These are phyloP conservation scores for Hylodesmum podocarpum DNA, from an alignment of 306 rosid genomes.

Conservation along the genomic window DNA sequence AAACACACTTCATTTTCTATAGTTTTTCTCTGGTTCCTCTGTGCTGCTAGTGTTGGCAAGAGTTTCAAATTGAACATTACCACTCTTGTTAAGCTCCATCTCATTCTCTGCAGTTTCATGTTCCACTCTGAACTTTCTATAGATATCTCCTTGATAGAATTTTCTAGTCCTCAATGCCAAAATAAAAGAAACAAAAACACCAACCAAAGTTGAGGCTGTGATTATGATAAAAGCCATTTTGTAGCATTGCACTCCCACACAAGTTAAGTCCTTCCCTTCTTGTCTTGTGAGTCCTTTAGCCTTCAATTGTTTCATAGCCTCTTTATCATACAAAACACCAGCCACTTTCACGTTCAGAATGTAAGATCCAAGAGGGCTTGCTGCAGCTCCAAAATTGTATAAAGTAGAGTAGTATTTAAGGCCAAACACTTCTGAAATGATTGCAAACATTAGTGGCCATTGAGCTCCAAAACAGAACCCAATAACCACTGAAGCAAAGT, in stretches of 20 bases:
- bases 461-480: slow-evolving; percentile 80
- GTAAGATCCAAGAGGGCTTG: slow-evolving; percentile 65
- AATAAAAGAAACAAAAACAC: slow-evolving; percentile 44
- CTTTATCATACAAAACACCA: slow-evolving; percentile 61
- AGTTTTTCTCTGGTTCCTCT: background rate
- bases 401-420: slow-evolving; percentile 73
- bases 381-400: slow-evolving; percentile 52
- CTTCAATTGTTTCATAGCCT: slow-evolving; percentile 50
- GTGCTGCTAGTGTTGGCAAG: background rate
- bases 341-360: slow-evolving; percentile 60
- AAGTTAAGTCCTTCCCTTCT: slow-evolving; percentile 47
- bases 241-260: slow-evolving; percentile 54
- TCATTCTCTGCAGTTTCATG: slow-evolving; percentile 23
- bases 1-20: background rate
- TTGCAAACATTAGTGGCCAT: slow-evolving; percentile 68
- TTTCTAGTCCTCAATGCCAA: slow-evolving; percentile 61
- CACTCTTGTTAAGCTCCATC: background rate
- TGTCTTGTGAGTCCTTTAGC: slow-evolving; percentile 35
- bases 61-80: background rate
- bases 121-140: slow-evolving; percentile 48
- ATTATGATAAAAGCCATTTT: slow-evolving; percentile 56
- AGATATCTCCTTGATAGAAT: slow-evolving; percentile 57
- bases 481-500: slow-evolving; percentile 52
- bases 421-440: slow-evolving; percentile 72
- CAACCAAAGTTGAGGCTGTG: slow-evolving; percentile 48